These are phyloP conservation scores for Ophiostoma sp. DNA, from an alignment of 2,329 filamentous ascomycete genomes.

Conservation along the genomic window DNA sequence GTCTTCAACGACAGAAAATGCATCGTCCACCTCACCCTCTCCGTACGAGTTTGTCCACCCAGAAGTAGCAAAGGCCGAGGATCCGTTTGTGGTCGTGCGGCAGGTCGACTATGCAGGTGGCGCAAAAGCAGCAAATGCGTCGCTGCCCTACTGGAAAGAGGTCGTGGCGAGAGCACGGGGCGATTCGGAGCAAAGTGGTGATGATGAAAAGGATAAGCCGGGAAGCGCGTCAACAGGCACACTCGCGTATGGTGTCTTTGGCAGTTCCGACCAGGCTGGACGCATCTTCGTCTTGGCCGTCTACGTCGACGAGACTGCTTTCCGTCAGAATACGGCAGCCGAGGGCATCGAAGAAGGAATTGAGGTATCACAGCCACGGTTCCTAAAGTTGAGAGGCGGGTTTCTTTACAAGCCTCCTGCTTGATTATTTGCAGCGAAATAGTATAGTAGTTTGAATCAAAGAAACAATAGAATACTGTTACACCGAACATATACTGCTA, in stretches of 20 bases:
- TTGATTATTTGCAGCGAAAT: background rate
- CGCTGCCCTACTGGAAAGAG: slow-evolving; percentile 4
- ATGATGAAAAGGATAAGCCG: background rate
- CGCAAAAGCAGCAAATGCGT: slow-evolving; percentile 4
- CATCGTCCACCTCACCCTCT: background rate
- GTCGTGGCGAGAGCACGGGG: background rate
- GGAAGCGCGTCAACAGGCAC: background rate
- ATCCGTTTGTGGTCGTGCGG: slow-evolving; percentile 19
- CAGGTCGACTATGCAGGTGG: slow-evolving; percentile 14
- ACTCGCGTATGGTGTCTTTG: slow-evolving; percentile 17
- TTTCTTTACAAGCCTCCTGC: slow-evolving; percentile 2
- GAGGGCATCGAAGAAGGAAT: slow-evolving; percentile 5
- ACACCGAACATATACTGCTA: no score
- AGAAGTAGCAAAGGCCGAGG: background rate
- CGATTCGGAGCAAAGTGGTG: background rate
- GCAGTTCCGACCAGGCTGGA: background rate
- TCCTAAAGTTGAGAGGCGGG: slow-evolving; percentile 11
- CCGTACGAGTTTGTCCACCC: background rate
- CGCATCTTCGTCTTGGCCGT: slow-evolving; percentile 9
- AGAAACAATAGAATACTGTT: background rate
- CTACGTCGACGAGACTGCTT: slow-evolving; percentile 6
- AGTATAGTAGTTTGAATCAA: background rate
- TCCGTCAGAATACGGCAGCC: background rate
- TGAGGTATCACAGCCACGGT: background rate
- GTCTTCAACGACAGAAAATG: background rate